Conservation (phyloP, 305 asterid genomes). For the Withania somnifera region DNA sequence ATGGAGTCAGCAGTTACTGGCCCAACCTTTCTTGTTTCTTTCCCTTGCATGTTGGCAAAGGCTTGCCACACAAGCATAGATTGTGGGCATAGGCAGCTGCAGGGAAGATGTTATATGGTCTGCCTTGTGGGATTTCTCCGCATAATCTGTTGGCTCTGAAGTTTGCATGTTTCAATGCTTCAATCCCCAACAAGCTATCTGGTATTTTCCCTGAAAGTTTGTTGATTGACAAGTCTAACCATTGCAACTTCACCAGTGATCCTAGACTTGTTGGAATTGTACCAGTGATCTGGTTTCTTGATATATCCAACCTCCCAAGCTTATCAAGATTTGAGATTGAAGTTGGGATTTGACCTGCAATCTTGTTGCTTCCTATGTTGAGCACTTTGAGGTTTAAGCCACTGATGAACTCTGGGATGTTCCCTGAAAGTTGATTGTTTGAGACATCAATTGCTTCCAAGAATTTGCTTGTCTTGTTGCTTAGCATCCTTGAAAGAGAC, state of each 20-base stretch:
- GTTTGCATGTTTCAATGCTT: conserved; percentile 50
- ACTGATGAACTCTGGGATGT: conserved; percentile 42
- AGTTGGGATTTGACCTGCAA: conserved; percentile 58
- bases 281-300: conserved; percentile 70
- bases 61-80: conserved; percentile 79
- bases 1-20: conserved; percentile 65
- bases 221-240: conserved; percentile 76
- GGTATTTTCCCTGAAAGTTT: conserved; percentile 59
- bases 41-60: conserved; percentile 63
- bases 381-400: conserved; percentile 44
- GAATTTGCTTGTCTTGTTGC: conserved; percentile 42
- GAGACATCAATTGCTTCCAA: conserved; percentile 64
- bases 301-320: conserved; percentile 52
- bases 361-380: conserved; percentile 59
- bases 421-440: conserved; percentile 51
- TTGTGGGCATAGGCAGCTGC: conserved; percentile 70
- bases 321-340: conserved; percentile 47
- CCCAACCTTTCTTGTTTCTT: conserved; percentile 24
- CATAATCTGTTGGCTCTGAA: conserved; percentile 74
- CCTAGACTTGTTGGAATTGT: conserved; percentile 71
- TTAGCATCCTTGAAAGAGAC: conserved; percentile 37
- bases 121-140: conserved; percentile 77
- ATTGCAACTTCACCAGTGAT: conserved; percentile 42
- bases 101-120: conserved; percentile 59
- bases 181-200: conserved; percentile 42